Conservation (phyloP, 495 filamentous ascomycete species). For the Neurospora sp. region DNA sequence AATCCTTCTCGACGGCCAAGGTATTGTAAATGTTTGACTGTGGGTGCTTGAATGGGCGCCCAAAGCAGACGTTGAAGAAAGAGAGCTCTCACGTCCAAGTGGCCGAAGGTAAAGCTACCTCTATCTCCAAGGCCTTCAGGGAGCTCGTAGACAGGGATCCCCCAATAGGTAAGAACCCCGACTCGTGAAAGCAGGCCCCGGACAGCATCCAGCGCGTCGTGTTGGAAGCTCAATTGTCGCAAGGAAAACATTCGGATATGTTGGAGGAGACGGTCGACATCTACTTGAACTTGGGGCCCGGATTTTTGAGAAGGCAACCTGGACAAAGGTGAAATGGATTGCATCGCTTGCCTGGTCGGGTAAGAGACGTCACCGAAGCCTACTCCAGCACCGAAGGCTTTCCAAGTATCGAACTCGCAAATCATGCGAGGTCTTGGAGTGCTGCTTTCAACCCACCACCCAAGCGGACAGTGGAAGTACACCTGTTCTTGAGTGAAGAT, state of each 20-base stretch:
- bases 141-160: neutral
- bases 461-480: neutral
- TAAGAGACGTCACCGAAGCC: too few relatives aligned
- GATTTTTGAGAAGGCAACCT: too few relatives aligned
- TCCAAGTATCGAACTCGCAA: too few relatives aligned
- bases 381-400: too few relatives aligned
- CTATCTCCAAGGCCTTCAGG: too few relatives aligned
- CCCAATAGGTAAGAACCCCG: neutral
- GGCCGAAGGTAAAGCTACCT: neutral
- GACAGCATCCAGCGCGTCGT: neutral
- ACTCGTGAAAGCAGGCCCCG: neutral
- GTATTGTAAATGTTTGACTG: too few relatives aligned
- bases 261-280: too few relatives aligned
- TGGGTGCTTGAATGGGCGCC: neutral
- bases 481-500: neutral
- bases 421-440: neutral
- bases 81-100: neutral
- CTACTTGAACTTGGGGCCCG: too few relatives aligned
- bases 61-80: neutral
- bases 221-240: neutral
- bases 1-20: neutral
- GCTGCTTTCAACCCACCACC: neutral
- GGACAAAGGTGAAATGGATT: too few relatives aligned
- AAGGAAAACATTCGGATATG: too few relatives aligned
- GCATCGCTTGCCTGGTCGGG: too few relatives aligned